Evolutionary conservation across 2,329 filamentous ascomycete genomes (phyloP), one percentile per base, ranked within the genome.

Genomic region (Phialemonium atrogriseum): DNA sequence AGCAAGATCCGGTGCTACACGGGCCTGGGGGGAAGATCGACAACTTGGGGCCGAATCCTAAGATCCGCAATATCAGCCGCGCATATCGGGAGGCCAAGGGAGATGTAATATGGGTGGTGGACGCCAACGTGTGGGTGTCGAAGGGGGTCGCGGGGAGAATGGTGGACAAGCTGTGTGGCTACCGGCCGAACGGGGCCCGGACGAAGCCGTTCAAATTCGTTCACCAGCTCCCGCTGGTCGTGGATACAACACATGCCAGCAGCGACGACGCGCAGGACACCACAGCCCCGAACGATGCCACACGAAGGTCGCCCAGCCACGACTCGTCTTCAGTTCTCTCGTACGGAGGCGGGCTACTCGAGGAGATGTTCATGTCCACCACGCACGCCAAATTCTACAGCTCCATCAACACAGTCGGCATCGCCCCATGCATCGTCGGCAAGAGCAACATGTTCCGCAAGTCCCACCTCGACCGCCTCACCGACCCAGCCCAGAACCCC

Each of bases 401-500:
- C 7, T 91, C 89, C 39, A 98, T 98, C 69, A 96, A 96, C 58
- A 84, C 85, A 0, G 85, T 95, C 11, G 72, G 83, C 4, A 62
- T 96, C 32, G 91, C 91, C 0, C 91, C 93, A 7, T 98, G 91
- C 57, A 82, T 94, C 36, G 81, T 96, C 14, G 91, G 91, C 30
- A 98, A 98, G 62, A 94, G 86, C 49, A 96, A 93, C 61, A 96
- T 98, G 88, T 98, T 96, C 60, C 83, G 91, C 37, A 84, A 83
- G 39, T 84, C 85, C 0, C 89, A 98, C 48, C 75, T 98, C 21
- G 76, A 95, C 56, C 71, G 73, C 42, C 73, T 91, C 7, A 79
- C 77, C 19, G 56, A 71, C 48, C 55, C 70, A 21, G 30, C 53
- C 32, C 56, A 49, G 42, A 69, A 67, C 45, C 64, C 60, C 16